Percentiles rank a stretch among this genome's conserved stretches.
Conservation (phyloP, 2,329 filamentous ascomycete species). For the Colletotrichum truncatum region DNA sequence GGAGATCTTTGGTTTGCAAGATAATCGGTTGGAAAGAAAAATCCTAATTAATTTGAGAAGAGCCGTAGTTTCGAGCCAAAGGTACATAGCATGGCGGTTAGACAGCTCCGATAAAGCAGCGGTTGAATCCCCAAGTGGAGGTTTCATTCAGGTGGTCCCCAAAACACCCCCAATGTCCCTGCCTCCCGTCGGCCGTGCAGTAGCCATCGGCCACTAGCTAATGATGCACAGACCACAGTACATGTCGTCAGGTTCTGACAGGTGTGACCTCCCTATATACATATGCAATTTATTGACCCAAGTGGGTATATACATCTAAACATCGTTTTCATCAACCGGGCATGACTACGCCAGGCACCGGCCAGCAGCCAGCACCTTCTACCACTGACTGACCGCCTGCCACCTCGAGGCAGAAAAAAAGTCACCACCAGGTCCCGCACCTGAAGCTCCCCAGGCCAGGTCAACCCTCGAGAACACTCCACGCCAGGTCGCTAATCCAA, state of each 20-base stretch:
- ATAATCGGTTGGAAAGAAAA: rapidly evolving
- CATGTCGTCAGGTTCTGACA: not conserved
- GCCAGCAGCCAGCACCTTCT: conserved; percentile 31
- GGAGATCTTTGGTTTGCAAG: too few species aligned
- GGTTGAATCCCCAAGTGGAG: not conserved
- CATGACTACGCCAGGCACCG: not conserved
- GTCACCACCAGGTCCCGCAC: conserved; percentile 30
- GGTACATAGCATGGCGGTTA: not conserved
- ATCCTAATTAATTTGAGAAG: not conserved
- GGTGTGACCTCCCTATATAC: not conserved
- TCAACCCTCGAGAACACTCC: conserved; percentile 29
- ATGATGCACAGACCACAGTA: not conserved
- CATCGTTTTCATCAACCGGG: not conserved
- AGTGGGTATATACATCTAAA: not conserved
- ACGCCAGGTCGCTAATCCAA: conserved; percentile 29
- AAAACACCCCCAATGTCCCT: conserved; percentile 7
- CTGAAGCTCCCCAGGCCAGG: conserved; percentile 28
- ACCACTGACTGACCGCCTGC: conserved; percentile 27
- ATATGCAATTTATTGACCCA: not conserved
- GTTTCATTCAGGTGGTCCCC: conserved; percentile 19
- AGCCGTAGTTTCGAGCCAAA: not conserved
- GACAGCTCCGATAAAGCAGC: conserved; percentile 18
- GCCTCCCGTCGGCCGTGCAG: conserved; percentile 5
- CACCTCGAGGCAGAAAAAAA: conserved; percentile 31
- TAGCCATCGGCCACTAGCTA: not conserved